Conservation (phyloP, 2,329 filamentous ascomycete species). For the Penicillium sp. region DNA sequence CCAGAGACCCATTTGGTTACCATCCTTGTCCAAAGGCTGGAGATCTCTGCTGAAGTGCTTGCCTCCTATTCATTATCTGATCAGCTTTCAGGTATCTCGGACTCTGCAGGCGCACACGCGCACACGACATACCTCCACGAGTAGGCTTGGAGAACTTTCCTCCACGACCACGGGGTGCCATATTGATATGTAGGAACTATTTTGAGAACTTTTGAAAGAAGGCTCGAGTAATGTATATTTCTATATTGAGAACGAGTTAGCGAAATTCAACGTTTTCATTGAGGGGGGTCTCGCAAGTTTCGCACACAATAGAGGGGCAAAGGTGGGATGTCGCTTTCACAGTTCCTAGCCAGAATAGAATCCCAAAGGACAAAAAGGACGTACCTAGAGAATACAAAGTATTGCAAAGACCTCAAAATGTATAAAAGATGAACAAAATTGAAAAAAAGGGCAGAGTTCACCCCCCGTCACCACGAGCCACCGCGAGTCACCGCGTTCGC, state of each 20-base stretch:
- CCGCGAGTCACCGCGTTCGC: constrained; percentile 17
- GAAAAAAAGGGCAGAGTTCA: neutral
- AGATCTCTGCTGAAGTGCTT: constrained; percentile 94
- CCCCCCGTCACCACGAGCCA: neutral
- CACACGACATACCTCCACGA: constrained; percentile 68
- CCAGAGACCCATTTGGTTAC: constrained; percentile 88
- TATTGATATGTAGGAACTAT: constrained; percentile 19
- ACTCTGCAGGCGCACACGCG: neutral
- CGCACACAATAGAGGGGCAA: constrained; percentile 17
- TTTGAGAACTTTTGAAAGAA: neutral
- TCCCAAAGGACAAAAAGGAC: neutral
- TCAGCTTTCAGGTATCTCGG: constrained; percentile 4
- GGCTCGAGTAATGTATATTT: neutral
- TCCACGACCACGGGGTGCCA: constrained; percentile 67
- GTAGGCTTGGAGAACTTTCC: constrained; percentile 95
- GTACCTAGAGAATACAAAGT: neutral
- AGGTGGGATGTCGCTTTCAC: constrained; percentile 13
- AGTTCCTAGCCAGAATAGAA: neutral
- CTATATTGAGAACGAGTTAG: neutral
- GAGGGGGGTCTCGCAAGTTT: neutral
- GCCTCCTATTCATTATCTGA: constrained; percentile 60
- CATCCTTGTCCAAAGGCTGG: constrained; percentile 81
- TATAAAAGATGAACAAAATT: neutral
- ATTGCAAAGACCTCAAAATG: neutral
- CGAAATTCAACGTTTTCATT: neutral